phyloP scores from a whole-genome alignment of 176 grass and related monocot species.

The Coix lacrymajobi region DNA sequence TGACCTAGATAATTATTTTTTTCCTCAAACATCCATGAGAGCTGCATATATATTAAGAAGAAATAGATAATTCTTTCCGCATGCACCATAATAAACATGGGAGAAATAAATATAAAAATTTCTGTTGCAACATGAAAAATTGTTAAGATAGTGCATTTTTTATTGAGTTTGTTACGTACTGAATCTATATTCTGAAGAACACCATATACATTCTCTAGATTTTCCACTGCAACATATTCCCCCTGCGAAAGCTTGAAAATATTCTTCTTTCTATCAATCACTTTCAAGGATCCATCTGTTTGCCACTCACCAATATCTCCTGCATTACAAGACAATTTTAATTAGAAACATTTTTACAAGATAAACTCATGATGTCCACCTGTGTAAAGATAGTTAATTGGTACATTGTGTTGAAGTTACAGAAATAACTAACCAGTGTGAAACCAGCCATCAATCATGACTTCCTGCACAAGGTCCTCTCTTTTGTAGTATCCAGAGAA shows the following conservation, averaged over 20 bases:
- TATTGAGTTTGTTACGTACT: constrained; percentile 30
- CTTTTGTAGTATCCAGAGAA: constrained; percentile 95
- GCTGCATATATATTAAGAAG: not conserved
- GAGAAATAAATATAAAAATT: not conserved
- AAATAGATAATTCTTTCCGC: not conserved
- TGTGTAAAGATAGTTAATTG: not conserved
- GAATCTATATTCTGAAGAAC: constrained; percentile 72
- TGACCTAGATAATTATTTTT: not conserved
- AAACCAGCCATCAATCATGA: constrained; percentile 95
- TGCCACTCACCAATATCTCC: constrained; percentile 97
- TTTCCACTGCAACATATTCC: constrained; percentile 94
- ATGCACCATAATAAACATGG: not conserved
- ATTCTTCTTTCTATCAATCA: constrained; percentile 98
- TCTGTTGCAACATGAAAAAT: not conserved
- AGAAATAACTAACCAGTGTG: constrained; percentile 74
- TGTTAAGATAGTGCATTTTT: not conserved
- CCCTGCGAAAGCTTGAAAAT: constrained; percentile 99
- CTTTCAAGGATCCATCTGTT: constrained; percentile 74
- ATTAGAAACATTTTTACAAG: not conserved
- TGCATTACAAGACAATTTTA: constrained; percentile 27
- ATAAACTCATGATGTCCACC: not conserved
- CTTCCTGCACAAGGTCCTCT: constrained; percentile 70
- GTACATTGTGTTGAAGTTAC: not conserved
- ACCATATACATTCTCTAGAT: constrained; percentile 86
- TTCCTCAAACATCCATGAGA: not conserved